Evolutionary conservation across 2,329 filamentous ascomycete genomes (phyloP), one percentile per base, ranked within the genome.

Genomic region (Scortechinia acanthostroma): DNA sequence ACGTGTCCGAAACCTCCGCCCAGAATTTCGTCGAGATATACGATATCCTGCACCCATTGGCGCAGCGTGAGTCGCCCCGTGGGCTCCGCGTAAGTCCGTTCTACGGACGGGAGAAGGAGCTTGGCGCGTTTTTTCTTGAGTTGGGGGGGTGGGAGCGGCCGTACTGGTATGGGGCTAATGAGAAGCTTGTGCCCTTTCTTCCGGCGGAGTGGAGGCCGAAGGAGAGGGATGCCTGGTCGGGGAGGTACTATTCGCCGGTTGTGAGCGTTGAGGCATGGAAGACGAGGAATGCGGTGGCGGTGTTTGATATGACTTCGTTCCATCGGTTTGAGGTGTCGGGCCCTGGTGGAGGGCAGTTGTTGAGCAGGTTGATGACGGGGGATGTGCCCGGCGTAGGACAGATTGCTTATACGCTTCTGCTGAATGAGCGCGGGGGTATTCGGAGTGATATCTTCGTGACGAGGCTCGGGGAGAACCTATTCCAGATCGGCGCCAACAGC

Each of bases 11-110:
- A 58, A 82, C 79, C 0, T 74, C 73, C 0, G 65, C 72, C 42
- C 76, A 79, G 53, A 80, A 77, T 51, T 83, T 83, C 43, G 70
- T 77, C 20, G 79, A 83, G 50, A 70, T 83, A 1, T 83, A 83
- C 60, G 78, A 83, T 48, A 80, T 83, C 30, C 49, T 83, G 0
- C 79, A 83, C 47, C 79, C 79, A 0, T 63, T 79, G 1, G 74
- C 78, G 44, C 78, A 76, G 0, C 70, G 70, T 21, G 63, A 71
- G 0, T 79, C 74, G 0, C 79, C 77, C 0, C 71, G 80, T 1
- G 73, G 77, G 47, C 63, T 83, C 2, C 74, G 79, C 4, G 59
- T 74, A 14, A 80, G 74, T 49, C 77, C 79, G 0, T 83, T 83
- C 54, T 64, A 79, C 48, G 49, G 63, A 1, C 69, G 73, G 1